phyloP scores from a whole-genome alignment of 2,329 filamentous ascomycete species.

The Fusarium cyanostomum region DNA sequence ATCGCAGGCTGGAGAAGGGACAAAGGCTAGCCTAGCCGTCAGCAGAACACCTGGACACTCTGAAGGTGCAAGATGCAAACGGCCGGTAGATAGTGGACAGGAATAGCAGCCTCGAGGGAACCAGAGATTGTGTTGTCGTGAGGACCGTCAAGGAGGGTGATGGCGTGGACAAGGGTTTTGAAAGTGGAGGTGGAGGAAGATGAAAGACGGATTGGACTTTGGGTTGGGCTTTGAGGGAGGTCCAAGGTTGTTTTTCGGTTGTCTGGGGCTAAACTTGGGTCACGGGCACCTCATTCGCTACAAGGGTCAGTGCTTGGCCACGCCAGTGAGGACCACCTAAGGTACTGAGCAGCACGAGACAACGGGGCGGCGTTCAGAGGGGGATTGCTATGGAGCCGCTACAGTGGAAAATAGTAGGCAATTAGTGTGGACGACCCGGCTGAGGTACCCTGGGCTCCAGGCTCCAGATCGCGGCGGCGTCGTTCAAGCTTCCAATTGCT shows the following conservation, averaged over 20 bases:
- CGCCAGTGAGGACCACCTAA: slow-evolving; percentile 24
- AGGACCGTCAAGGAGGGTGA: background rate
- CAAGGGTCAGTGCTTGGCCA: slow-evolving; percentile 6
- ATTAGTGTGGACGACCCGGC: background rate
- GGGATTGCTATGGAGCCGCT: slow-evolving; percentile 4
- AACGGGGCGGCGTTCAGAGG: slow-evolving; percentile 10
- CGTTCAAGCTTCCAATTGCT: slow-evolving; percentile 9
- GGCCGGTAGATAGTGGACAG: background rate
- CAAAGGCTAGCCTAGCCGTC: background rate
- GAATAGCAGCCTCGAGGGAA: background rate
- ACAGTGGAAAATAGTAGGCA: slow-evolving; percentile 10
- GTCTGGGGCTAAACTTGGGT: slow-evolving; percentile 29
- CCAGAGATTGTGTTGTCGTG: background rate
- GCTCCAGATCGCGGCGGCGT: background rate
- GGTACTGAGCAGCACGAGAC: slow-evolving; percentile 13
- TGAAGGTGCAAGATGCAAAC: background rate
- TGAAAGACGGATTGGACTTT: slow-evolving; percentile 24
- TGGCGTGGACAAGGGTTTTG: slow-evolving; percentile 13
- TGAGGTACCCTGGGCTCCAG: too few species aligned
- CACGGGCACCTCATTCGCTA: slow-evolving; percentile 35
- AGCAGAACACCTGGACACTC: background rate
- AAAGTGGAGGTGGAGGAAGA: slow-evolving; percentile 25
- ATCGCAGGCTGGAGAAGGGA: background rate
- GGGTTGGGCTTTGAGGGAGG: slow-evolving; percentile 29
- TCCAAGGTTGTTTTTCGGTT: slow-evolving; percentile 34